Base-by-base conservation (phyloP, 2,329 filamentous ascomycete genomes). In the Colletotrichum sp. region DNA sequence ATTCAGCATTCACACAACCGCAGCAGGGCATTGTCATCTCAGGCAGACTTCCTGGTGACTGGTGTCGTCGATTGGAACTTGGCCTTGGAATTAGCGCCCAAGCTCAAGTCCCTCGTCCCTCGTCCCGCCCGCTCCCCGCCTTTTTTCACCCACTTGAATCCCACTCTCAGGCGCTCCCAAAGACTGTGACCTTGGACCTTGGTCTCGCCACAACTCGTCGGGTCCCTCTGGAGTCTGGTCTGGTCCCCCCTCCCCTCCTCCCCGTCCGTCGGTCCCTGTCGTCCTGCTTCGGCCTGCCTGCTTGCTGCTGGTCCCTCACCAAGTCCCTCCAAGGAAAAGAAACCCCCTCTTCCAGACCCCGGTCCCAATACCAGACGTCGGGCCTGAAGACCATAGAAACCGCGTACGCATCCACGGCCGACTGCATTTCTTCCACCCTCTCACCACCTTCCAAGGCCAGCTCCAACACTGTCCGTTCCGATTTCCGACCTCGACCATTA, bases 81-180 rank as follows among this genome's bases (percentile, higher is more conserved):
- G 62, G 62, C 72, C 68, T 72, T 72, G 68, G 68, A 75, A 75
- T 75, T 75, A 75, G 73, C 73, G 73, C 73, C 73, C 73, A 75
- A 75, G 73, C 73, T 68, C 44, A 22, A 39, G 36, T 39, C 15
- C 36, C 36, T 39, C 36, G n/a, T 52, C 44, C 64, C 63, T 22
- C 64, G 63, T 68, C 73, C 73, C 73, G 69, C 69, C 63, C 62
- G 28, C 63, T 60, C 65, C 73, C 73, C 73, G 63, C 63, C 73
- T 62, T 73, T 75, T 75, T 73, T 59, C 44, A 57, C 70, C 73
- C 70, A 65, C 70, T 64, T 44, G 63, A 64, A 68, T 75, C 64
- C 73, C 69, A 72, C 73, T 62, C 44, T 57, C 63, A 60, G 52
- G 69, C 69, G 65, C 32, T 68, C 59, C 72, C 36, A 72, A 71